Percentiles rank a stretch among this genome's conserved stretches.
Conservation (phyloP, 208 protist genomes). For the Herpetomonas tarakana region DNA sequence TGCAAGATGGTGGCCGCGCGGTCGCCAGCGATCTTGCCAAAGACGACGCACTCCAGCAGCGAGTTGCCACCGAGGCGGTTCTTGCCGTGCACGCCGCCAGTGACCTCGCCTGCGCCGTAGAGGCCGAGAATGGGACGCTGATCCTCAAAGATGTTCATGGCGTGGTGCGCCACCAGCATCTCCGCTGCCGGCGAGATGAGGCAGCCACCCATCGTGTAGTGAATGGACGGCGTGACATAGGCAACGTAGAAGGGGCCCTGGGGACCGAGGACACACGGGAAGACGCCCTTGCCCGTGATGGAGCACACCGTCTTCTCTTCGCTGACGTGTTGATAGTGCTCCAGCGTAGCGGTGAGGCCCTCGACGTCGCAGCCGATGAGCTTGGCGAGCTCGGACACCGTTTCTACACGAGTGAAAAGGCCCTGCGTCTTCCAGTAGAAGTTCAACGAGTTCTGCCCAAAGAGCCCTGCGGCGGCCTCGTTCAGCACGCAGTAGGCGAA, state of each 20-base stretch:
- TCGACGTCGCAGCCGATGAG: slow-evolving; percentile 45
- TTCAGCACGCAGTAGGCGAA: slow-evolving; percentile 83
- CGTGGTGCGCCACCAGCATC: slow-evolving; percentile 55
- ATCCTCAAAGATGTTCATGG: slow-evolving; percentile 30
- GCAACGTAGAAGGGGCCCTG: slow-evolving; percentile 76
- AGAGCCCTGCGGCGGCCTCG: slow-evolving; percentile 58
- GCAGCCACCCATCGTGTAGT: slow-evolving; percentile 97
- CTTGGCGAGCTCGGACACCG: slow-evolving; percentile 47
- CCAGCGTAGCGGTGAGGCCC: slow-evolving; percentile 32
- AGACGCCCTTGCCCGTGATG: slow-evolving; percentile 69
- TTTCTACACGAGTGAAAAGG: slow-evolving; percentile 50
- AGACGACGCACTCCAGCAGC: slow-evolving; percentile 95
- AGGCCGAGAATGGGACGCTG: slow-evolving; percentile 73
- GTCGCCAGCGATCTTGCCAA: slow-evolving; percentile 84
- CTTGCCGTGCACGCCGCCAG: slow-evolving; percentile 93
- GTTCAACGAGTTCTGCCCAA: slow-evolving; percentile 51
- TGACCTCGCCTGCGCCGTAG: slow-evolving; percentile 94
- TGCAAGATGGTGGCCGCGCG: slow-evolving; percentile 61
- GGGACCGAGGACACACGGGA: slow-evolving; percentile 51
- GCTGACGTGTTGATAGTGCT: slow-evolving; percentile 40
- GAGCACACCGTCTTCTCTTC: slow-evolving; percentile 25
- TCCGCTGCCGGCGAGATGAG: slow-evolving; percentile 74
- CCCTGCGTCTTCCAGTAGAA: slow-evolving; percentile 81
- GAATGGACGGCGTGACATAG: slow-evolving; percentile 92
- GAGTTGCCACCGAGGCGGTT: slow-evolving; percentile 95